A percentile compares a stretch with the other conserved stretches of the same genome.
phyloP scores from a whole-genome alignment of 306 rosid genomes.

The Vicia sativa region DNA sequence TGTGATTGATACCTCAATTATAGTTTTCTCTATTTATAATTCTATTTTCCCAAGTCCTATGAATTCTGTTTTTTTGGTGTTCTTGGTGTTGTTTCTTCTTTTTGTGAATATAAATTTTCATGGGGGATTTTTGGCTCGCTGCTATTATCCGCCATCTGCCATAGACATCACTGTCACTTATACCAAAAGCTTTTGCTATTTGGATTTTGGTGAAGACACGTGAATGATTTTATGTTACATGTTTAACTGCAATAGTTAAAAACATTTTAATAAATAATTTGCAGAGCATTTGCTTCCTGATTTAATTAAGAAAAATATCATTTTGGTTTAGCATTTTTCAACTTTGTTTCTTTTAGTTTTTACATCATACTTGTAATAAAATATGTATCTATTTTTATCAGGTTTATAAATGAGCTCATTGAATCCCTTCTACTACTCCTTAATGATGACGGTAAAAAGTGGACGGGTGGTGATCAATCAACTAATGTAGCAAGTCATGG shows the following conservation, averaged over 20 bases:
- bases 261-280: slow-evolving; percentile 15
- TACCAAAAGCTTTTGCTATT: neutral
- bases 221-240: neutral
- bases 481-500: slow-evolving; percentile 48
- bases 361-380: slow-evolving; percentile 32
- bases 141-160: no score
- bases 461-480: slow-evolving; percentile 46
- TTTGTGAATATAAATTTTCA: no score
- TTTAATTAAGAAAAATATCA: slow-evolving; percentile 14
- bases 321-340: slow-evolving; percentile 2
- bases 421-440: slow-evolving; percentile 66
- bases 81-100: no score
- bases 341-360: slow-evolving; percentile 8
- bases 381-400: slow-evolving; percentile 46
- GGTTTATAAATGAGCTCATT: slow-evolving; percentile 85
- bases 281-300: slow-evolving; percentile 21
- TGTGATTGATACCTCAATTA: no score
- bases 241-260: neutral
- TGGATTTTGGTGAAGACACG: neutral
- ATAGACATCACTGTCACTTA: neutral
- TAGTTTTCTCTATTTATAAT: no score
- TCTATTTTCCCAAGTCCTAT: no score
- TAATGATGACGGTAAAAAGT: slow-evolving; percentile 51
- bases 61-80: no score
- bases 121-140: no score